Base-by-base conservation (phyloP, 352 stramenopile genomes). In the Blastocystis sp. region DNA sequence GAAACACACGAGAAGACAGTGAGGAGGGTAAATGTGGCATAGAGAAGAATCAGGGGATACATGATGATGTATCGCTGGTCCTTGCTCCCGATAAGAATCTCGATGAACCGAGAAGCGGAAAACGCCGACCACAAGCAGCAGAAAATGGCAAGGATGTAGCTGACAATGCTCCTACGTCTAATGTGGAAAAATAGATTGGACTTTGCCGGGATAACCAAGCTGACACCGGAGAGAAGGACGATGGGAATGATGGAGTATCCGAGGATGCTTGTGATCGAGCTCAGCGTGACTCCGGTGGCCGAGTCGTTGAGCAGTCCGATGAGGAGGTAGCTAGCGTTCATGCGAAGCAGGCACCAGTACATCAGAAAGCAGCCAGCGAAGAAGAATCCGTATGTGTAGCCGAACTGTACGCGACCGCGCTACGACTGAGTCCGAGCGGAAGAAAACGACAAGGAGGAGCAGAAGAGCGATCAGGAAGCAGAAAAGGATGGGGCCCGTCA, bases 31-130 rank as follows among this genome's bases (percentile, higher is more conserved):
- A 84, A 84, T n/a, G 56, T 64, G 40, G 74, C 74, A 52, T 84
- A 84, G 38, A 84, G 53, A 56, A 84, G 74, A 40, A 84, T 28
- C 56, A 84, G 56, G 28, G 74, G 74, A 53, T 84, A 84, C 74
- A 84, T 84, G 74, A 84, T 84, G 74, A 84, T 84, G 74, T 70
- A 84, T 17, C 74, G 74, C 74, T 84, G 74, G 61, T 84, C 74
- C 41, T 67, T 84, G 40, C 74, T 84, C 41, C 60, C 60, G 21
- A 84, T n/a, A 21, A 84, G 74, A 5, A 69, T 38, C 21, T 84
- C 74, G 43, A 84, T 84, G 52, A 84, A 84, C 38, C 74, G 45
- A 28, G 74, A 84, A 2, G 74, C 74, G 10, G 74, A 84, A 48
- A 67, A 84, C 0, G 74, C 67, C 14, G 74, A 69, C 74, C 74